Evolutionary conservation across 148 eudicot species (phyloP), one percentile per base, ranked within the genome.

Genomic region (Agrostemma githago): DNA sequence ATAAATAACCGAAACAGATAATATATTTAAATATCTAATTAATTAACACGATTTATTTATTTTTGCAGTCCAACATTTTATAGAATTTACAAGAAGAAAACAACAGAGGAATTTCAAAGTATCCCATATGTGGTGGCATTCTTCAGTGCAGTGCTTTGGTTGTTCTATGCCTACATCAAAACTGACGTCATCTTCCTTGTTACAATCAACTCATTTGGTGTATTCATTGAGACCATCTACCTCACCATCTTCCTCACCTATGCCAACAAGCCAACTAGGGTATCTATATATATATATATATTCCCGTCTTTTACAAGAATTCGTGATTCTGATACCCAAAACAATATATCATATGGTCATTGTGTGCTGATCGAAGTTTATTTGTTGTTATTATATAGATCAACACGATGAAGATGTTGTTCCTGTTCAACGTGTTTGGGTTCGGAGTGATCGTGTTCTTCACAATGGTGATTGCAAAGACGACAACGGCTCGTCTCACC

Each of bases 21-120:
- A 4, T 42, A 43, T 7, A 43, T 43, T 1, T 7, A 2, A 43
- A 7, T 43, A 43, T n/a, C n/a, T 43, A 7, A 4, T 43, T 43
- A 65, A 34, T 65, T 65, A 40, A 39, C 68, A 4, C 17, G 6
- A 73, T 66, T 38, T 48, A 0, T 38, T 72, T 0, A n/a, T 3
- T 21, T 14, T 66, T 71, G 74, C 85, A 89, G 92, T 16, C 90
- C 89, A 43, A 89, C 90, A 72, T 89, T 89, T 68, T 82, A 82
- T 61, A 68, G 72, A 26, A 75, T 89, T 58, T 78, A 68, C 61
- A 89, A 89, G 85, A 84, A 86, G 71, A 87, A 87, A 84, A 83
- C 93, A n/a, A 80, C 91, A 0, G 85, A 89, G 60, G 92, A 88
- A 20, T 87, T 78, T 61, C 89, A 89, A 57, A 83, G 87, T 71